phyloP scores from a whole-genome alignment of 768 basidiomycete species.

The Pisolithus sp. region DNA sequence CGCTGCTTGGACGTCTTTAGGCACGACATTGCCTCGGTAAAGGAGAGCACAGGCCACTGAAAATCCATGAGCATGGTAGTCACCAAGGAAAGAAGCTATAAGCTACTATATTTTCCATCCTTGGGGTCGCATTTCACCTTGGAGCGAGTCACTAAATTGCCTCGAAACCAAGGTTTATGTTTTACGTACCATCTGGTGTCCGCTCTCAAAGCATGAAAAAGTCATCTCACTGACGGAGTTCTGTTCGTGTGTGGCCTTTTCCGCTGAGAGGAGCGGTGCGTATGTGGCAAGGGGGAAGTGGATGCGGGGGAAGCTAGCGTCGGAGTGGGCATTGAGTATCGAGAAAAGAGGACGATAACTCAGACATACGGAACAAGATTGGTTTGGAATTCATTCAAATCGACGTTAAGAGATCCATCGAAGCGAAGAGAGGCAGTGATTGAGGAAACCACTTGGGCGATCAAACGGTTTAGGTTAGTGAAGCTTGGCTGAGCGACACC shows the following conservation, averaged over 20 bases:
- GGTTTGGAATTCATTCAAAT: conserved; percentile 97
- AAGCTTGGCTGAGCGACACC: conserved; percentile 82
- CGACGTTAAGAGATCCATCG: conserved; percentile 95
- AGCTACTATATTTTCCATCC: conserved; percentile 96
- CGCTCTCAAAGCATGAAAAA: conserved; percentile 93
- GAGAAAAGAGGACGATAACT: background rate
- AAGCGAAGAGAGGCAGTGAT: conserved; percentile 96
- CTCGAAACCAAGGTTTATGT: background rate
- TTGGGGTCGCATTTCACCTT: conserved; percentile 85
- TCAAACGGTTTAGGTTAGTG: conserved; percentile 90
- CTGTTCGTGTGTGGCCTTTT: conserved; percentile 94
- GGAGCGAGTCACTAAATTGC: background rate
- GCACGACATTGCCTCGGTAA: conserved; percentile 95
- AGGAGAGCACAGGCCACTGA: conserved; percentile 86
- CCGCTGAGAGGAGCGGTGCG: conserved; percentile 90
- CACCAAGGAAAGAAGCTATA: background rate
- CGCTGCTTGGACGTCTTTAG: conserved; percentile 92
- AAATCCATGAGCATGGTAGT: conserved; percentile 9
- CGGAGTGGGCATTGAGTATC: conserved; percentile 1
- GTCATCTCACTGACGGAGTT: conserved; percentile 99
- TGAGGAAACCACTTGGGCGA: conserved; percentile 97
- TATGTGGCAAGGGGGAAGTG: conserved; percentile 98
- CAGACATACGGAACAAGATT: conserved; percentile 88
- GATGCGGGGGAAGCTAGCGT: conserved; percentile 84
- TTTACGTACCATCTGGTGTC: conserved; percentile 80